These are phyloP conservation scores for Candida sanyiensis DNA, from an alignment of 805 yeast species.

Conservation along the genomic window DNA sequence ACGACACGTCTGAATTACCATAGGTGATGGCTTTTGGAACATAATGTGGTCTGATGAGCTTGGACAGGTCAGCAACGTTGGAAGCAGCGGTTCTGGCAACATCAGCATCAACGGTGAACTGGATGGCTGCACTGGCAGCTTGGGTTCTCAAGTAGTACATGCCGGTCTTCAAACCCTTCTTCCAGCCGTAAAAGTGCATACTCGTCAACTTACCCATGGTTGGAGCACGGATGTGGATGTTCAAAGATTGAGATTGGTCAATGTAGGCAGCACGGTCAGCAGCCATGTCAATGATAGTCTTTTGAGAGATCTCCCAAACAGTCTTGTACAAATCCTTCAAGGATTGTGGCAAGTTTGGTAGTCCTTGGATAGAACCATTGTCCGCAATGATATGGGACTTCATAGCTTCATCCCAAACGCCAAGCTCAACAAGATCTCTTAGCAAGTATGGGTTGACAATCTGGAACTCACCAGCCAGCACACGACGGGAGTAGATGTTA, in stretches of 20 bases:
- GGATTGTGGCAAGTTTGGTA: constrained; percentile 68
- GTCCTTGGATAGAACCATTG: constrained; percentile 81
- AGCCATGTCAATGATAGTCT: constrained; percentile 76
- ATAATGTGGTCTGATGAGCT: constrained; percentile 35
- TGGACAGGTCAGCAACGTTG: constrained; percentile 29
- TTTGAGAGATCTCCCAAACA: constrained; percentile 95
- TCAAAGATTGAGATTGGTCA: constrained; percentile 90
- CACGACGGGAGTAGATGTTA: constrained; percentile 86
- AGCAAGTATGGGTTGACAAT: constrained; percentile 83
- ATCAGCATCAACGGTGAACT: constrained; percentile 80
- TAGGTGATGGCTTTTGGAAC: constrained; percentile 22
- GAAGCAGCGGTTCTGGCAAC: constrained; percentile 93
- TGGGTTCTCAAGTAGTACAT: constrained; percentile 97
- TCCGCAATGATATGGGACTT: constrained; percentile 69
- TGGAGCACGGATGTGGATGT: constrained; percentile 78
- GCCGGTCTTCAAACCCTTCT: constrained; percentile 96
- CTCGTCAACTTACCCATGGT: constrained; percentile 96
- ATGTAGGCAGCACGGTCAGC: constrained; percentile 78
- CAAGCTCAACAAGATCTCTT: constrained; percentile 74
- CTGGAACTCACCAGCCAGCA: constrained; percentile 89
- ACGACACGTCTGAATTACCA: constrained; percentile 17
- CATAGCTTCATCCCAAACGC: constrained; percentile 77
- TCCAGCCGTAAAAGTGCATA: constrained; percentile 99
- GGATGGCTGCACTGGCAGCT: constrained; percentile 95
- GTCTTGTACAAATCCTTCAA: constrained; percentile 81